Base-by-base conservation (phyloP, 2,329 filamentous ascomycete species). In the Kalmusia sp. region DNA sequence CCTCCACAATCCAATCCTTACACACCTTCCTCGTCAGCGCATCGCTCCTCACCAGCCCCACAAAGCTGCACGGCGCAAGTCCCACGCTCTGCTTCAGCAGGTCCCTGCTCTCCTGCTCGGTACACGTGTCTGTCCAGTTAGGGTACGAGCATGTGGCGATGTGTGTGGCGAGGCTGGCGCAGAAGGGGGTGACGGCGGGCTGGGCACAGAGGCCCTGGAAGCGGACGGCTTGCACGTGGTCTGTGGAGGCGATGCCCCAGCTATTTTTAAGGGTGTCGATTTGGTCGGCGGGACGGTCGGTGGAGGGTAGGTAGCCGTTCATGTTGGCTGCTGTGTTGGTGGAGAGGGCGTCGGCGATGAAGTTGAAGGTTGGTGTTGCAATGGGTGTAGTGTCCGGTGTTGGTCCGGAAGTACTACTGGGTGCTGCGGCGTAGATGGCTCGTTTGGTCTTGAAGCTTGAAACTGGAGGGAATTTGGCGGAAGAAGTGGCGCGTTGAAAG, bases 211-310 rank as follows among this genome's bases (percentile, higher is more conserved):
- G 38, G 17, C 12, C 8, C 19, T 4, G 3, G 21, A 31, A 22
- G 12, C 24, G 14, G 19, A 21, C 21, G 31, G 12, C 11, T 8
- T 8, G 19, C 17, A 48, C 15, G 11, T 15, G 31, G 8, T 11
- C 21, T 19, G 3, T 28, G 31, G 9, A 11, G 19, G 44, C 30
- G 4, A 48, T 27, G 31, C 41, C 41, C 7, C 15, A 12, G 8
- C n/a, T 45, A 28, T 45, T 30, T 27, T 34, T 5, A 8, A 45
- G 4, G 41, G 41, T 45, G 41, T 45, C 41, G 28, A 45, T 24
- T 4, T 45, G 27, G 27, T 6, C 12, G n/a, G 4, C 22, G 3
- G 22, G 39, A 3, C 39, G 14, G 39, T 12, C 12, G 39, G 11
- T 24, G 25, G 39, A 6, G 6, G 4, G 15, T 4, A 33, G 12